Conservation (phyloP, 345 rosid species). For the Eucalyptus rudis region DNA sequence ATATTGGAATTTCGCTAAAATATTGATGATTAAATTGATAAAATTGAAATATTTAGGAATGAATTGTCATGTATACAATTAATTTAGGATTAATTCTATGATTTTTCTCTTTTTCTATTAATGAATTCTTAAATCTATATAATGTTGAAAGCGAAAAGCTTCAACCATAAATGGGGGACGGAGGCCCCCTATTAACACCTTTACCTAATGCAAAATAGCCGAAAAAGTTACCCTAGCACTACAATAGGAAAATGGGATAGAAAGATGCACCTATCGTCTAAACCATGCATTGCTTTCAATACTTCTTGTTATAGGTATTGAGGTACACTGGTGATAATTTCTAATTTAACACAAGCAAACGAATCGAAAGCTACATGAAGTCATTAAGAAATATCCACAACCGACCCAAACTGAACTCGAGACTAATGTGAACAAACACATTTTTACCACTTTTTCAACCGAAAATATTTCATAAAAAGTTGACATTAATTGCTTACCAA, state of each 20-base stretch:
- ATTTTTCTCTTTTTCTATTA: not conserved
- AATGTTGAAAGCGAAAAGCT: not conserved
- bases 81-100: rapidly evolving
- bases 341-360: not conserved
- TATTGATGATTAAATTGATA: not conserved
- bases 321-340: not conserved
- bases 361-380: not conserved
- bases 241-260: not conserved
- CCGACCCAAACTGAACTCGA: not conserved
- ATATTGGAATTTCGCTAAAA: rapidly evolving
- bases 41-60: not conserved
- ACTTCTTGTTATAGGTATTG: not conserved
- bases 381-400: not conserved
- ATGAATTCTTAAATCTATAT: not conserved
- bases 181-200: not conserved
- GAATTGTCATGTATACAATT: not conserved
- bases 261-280: not conserved
- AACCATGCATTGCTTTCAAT: not conserved
- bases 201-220: not conserved
- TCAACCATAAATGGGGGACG: not conserved
- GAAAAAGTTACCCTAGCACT: not conserved
- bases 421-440: not conserved
- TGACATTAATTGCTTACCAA: not conserved
- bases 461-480: not conserved
- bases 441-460: not conserved